Evolutionary conservation across 208 protist species (phyloP), one percentile per base, ranked within the genome.

Genomic region (Leptomonas pyrrhocoris): DNA sequence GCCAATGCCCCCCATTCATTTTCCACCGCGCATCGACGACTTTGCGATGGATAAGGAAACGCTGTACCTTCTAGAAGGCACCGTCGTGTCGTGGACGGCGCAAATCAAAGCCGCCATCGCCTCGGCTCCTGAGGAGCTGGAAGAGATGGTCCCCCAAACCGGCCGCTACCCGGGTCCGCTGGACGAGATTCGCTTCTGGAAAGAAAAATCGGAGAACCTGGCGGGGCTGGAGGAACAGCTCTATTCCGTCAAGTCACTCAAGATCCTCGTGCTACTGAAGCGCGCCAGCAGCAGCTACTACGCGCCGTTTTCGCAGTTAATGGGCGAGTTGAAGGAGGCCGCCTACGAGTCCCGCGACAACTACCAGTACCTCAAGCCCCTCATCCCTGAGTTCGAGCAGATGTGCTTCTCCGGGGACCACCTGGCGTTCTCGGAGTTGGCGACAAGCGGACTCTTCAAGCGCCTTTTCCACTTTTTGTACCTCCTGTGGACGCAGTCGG

Each of bases 151-250:
- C 53, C 70, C 81, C 28, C 79, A 63, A 46, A 92, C 80, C 18
- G 84, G 82, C 12, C 72, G 72, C 13, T 86, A 98, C 79, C 96
- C 96, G 9, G 84, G 94, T 15, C 98, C 98, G 38, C 59, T 98
- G 57, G 94, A 97, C 53, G 97, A 98, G 78, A 80, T 99, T 30
- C 88, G 83, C 21, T 99, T 98, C 78, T 99, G 98, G 97, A 85
- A 94, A 65, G 88, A 83, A 58, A 98, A 99, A 82, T 79, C 92
- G 4, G 82, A 93, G 18, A 98, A 99, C 80, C 78, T 99, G 30
- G 79, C 80, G 13, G 92, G 88, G 28, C 76, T 99, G 43, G 85
- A 97, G 67, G 85, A 98, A 61, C 98, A 99, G 76, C 65, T 98
- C n/a, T 88, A 92, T 58, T 93, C 88, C 13, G 88, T 95, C 25